phyloP scores from a whole-genome alignment of 2,329 filamentous ascomycete genomes.

The Whalleya microplaca region DNA sequence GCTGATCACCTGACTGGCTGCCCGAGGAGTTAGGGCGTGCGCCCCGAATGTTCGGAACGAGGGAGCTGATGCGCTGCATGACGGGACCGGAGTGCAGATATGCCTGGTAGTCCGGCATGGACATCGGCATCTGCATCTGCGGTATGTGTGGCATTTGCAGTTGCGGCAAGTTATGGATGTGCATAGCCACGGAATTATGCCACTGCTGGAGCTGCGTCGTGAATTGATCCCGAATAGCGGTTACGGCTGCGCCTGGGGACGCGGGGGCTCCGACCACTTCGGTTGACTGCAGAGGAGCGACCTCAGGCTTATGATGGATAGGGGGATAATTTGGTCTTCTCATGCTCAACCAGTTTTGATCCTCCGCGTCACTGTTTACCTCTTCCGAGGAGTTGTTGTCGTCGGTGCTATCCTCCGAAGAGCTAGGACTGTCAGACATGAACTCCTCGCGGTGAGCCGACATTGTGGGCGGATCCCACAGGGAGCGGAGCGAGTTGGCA shows the following conservation, averaged over 20 bases:
- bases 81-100: conserved; percentile 63
- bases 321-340: conserved; percentile 36
- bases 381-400: conserved; percentile 39
- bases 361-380: conserved; percentile 47
- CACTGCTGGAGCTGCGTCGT: conserved; percentile 75
- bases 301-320: conserved; percentile 27
- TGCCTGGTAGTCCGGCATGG: conserved; percentile 71
- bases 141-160: conserved; percentile 69
- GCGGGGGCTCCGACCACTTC: conserved; percentile 45
- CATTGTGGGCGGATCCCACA: conserved; percentile 62
- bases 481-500: conserved; percentile 66
- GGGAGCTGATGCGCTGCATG: conserved; percentile 71
- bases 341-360: conserved; percentile 44
- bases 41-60: conserved; percentile 68
- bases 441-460: conserved; percentile 39
- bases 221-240: conserved; percentile 74
- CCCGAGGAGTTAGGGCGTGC: conserved; percentile 53
- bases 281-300: conserved; percentile 27
- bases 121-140: conserved; percentile 58
- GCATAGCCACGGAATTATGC: conserved; percentile 70
- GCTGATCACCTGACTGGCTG: too few relatives aligned
- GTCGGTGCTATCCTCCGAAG: conserved; percentile 42
- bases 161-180: conserved; percentile 67
- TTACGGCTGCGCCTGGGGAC: conserved; percentile 65
- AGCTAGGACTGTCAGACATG: conserved; percentile 47